Percentiles rank a stretch among this genome's conserved stretches.
Evolutionary conservation across 495 filamentous ascomycete species (phyloP).

Genomic region (Parmelia sp.): DNA sequence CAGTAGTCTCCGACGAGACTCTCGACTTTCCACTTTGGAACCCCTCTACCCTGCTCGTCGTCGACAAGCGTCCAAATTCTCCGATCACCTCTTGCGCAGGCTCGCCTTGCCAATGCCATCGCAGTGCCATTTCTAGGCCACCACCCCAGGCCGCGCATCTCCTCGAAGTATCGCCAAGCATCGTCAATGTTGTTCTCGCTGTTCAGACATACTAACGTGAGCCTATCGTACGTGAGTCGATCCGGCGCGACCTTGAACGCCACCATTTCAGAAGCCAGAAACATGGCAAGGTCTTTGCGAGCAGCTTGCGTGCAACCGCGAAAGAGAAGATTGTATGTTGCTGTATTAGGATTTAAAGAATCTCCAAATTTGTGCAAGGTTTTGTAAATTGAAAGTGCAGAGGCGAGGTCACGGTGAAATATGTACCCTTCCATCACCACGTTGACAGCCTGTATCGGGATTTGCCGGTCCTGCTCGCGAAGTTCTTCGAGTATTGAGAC

Average conservation of each 20-base stretch:
- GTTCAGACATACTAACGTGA: conserved; percentile 58
- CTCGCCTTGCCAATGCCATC: conserved; percentile 38
- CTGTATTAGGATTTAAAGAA: conserved; percentile 45
- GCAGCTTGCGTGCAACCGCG: conserved; percentile 47
- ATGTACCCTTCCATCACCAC: conserved; percentile 53
- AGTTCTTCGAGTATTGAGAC: conserved; percentile 51
- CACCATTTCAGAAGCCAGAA: conserved; percentile 68
- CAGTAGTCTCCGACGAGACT: conserved; percentile 7
- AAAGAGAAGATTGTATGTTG: conserved; percentile 64
- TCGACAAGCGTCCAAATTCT: conserved; percentile 47
- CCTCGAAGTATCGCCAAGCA: conserved; percentile 52
- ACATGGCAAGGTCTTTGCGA: conserved; percentile 54
- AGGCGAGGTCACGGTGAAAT: conserved; percentile 33
- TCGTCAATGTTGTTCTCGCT: conserved; percentile 44
- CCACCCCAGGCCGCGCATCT: conserved; percentile 40
- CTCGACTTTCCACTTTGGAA: conserved; percentile 26
- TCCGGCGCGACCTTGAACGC: conserved; percentile 55
- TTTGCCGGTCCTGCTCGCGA: conserved; percentile 35
- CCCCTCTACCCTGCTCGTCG: conserved; percentile 28
- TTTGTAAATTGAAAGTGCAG: conserved; percentile 64
- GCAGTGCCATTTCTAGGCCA: conserved; percentile 37
- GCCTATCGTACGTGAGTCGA: conserved; percentile 55
- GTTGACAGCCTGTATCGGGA: conserved; percentile 56
- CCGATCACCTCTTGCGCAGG: conserved; percentile 45
- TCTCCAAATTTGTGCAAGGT: conserved; percentile 56